Percentiles rank a stretch among this genome's conserved stretches.
phyloP scores from a whole-genome alignment of 129 eudicot genomes.

The Flaveria ramosissima region DNA sequence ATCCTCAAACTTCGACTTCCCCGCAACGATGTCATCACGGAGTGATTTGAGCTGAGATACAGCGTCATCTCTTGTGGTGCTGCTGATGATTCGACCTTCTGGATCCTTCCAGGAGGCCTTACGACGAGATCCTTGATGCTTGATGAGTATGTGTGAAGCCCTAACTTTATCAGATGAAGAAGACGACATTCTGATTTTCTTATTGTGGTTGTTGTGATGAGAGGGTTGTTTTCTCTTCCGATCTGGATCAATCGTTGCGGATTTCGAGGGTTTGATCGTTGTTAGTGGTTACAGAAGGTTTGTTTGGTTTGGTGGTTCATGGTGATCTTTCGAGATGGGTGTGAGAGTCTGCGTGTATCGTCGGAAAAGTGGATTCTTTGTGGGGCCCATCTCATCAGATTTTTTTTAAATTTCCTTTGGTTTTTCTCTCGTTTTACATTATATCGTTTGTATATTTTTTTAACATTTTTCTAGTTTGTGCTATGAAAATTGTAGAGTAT shows the following conservation, averaged over 20 bases:
- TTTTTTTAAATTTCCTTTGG: no score
- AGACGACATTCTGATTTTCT: slow-evolving; percentile 62
- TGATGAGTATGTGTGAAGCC: slow-evolving; percentile 88
- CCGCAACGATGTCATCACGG: slow-evolving; percentile 71
- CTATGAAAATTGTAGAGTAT: no score
- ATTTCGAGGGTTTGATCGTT: background rate
- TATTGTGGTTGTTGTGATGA: slow-evolving; percentile 42
- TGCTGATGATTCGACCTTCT: slow-evolving; percentile 70
- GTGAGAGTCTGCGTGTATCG: background rate
- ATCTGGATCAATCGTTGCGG: slow-evolving; percentile 33
- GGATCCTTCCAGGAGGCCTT: slow-evolving; percentile 99
- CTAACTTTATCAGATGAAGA: slow-evolving; percentile 59
- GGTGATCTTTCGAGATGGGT: slow-evolving; percentile 11
- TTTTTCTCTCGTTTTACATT: no score
- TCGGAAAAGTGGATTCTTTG: background rate
- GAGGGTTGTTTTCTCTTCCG: slow-evolving; percentile 51
- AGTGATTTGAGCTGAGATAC: slow-evolving; percentile 72
- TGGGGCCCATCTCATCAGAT: no score
- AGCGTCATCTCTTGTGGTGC: slow-evolving; percentile 78
- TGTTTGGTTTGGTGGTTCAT: slow-evolving; percentile 7
- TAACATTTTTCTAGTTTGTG: no score
- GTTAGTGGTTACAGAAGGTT: background rate
- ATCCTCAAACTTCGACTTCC: slow-evolving; percentile 67
- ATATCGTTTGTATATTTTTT: no score
- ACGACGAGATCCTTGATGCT: slow-evolving; percentile 95